Evolutionary conservation across 106 monocot genomes (phyloP).

Genomic region (Ottelia alismoides): DNA sequence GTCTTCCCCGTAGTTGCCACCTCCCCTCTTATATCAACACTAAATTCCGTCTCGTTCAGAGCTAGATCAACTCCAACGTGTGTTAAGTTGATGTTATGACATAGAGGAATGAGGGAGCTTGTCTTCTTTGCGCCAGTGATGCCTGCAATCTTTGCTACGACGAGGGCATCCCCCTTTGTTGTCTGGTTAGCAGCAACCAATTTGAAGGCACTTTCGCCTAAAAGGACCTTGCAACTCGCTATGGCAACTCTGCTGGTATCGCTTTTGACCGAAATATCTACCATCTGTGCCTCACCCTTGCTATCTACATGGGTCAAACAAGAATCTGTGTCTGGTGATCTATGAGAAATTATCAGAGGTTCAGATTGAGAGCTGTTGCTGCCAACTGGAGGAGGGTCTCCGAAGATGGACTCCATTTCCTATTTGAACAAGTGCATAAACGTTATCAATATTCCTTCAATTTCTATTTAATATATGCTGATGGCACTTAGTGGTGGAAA

Average conservation of each 20-base stretch:
- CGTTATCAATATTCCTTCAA: too few species aligned
- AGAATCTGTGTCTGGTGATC: slow-evolving; percentile 7
- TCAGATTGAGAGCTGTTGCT: slow-evolving; percentile 13
- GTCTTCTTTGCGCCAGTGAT: slow-evolving; percentile 83
- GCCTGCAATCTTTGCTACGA: slow-evolving; percentile 87
- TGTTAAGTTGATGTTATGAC: slow-evolving; percentile 68
- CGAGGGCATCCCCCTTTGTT: slow-evolving; percentile 82
- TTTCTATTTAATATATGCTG: too few species aligned
- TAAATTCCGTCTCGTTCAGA: slow-evolving; percentile 59
- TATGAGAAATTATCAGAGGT: slow-evolving; percentile 1
- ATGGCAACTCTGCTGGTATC: slow-evolving; percentile 60
- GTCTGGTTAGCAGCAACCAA: slow-evolving; percentile 79
- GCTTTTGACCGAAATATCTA: slow-evolving; percentile 64
- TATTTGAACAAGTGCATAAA: too few species aligned
- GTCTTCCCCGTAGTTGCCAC: slow-evolving; percentile 61
- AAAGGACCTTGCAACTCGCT: slow-evolving; percentile 74
- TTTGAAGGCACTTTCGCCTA: slow-evolving; percentile 51
- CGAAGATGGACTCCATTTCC: slow-evolving; percentile 85
- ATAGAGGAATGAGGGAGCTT: slow-evolving; percentile 68
- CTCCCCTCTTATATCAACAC: slow-evolving; percentile 73
- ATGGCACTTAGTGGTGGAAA: too few species aligned
- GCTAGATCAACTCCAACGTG: slow-evolving; percentile 46
- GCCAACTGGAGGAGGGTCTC: slow-evolving; percentile 33
- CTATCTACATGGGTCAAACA: slow-evolving; percentile 45
- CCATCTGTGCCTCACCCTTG: slow-evolving; percentile 63